These are phyloP conservation scores for Aspergillus campestris DNA, from an alignment of 495 filamentous ascomycete species.

Conservation along the genomic window DNA sequence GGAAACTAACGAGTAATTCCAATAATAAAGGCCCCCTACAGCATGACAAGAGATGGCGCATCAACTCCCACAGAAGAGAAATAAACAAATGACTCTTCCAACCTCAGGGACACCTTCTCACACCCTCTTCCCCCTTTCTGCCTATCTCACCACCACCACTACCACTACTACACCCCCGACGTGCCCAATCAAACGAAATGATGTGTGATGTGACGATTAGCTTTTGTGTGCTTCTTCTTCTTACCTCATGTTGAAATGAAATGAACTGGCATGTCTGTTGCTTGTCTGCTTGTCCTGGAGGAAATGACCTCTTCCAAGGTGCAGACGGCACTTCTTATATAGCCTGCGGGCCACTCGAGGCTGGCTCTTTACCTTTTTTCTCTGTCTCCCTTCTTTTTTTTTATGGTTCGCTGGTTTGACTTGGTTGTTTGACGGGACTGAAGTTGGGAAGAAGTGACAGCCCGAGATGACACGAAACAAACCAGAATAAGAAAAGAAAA, in stretches of 20 bases:
- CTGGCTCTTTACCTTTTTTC: too few species aligned
- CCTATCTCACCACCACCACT: too few species aligned
- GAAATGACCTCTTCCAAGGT: too few species aligned
- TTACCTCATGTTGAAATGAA: not conserved
- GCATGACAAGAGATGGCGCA: slow-evolving; percentile 37
- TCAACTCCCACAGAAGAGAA: slow-evolving; percentile 32
- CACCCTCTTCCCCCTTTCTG: not conserved
- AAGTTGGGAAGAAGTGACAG: too few species aligned
- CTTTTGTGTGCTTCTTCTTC: not conserved
- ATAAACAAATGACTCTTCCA: slow-evolving; percentile 3
- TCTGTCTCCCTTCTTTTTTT: too few species aligned
- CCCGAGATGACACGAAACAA: too few species aligned
- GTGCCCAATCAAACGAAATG: not conserved
- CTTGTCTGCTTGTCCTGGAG: not conserved
- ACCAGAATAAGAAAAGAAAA: too few species aligned
- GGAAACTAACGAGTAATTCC: not conserved
- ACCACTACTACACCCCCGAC: not conserved
- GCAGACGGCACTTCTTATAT: too few species aligned
- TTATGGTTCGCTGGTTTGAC: too few species aligned
- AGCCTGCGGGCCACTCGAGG: too few species aligned
- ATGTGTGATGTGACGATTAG: not conserved
- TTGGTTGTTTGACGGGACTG: too few species aligned
- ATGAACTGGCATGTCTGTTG: not conserved
- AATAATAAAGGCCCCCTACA: slow-evolving; percentile 35
- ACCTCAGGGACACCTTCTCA: not conserved